Conservation (phyloP, 2,329 filamentous ascomycete species). For the Colletotrichum endophyticum region DNA sequence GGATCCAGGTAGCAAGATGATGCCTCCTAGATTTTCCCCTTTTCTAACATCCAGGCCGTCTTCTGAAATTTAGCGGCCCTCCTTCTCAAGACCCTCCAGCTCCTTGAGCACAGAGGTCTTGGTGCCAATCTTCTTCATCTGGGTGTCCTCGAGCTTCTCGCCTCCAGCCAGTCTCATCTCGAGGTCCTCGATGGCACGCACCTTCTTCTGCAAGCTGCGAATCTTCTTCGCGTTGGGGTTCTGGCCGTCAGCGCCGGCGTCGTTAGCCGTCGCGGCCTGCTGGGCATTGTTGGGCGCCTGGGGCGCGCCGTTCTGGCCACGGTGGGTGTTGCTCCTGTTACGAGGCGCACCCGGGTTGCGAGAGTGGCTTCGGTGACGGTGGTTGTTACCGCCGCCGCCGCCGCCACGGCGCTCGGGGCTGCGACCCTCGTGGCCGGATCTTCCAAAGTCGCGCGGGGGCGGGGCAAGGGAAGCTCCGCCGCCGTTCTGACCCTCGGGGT, state of each 20-base stretch:
- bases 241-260: slow-evolving; percentile 49
- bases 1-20: background rate
- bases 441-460: slow-evolving; percentile 37
- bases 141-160: slow-evolving; percentile 97
- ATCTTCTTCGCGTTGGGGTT: slow-evolving; percentile 93
- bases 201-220: slow-evolving; percentile 92
- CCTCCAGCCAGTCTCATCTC: slow-evolving; percentile 95
- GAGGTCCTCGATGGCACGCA: slow-evolving; percentile 94
- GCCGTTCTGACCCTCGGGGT: slow-evolving; percentile 48
- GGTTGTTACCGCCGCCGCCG: slow-evolving; percentile 27
- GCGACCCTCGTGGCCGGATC: slow-evolving; percentile 50
- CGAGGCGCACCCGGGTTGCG: slow-evolving; percentile 55
- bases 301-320: slow-evolving; percentile 32
- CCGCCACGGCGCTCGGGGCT: slow-evolving; percentile 69
- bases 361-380: slow-evolving; percentile 59
- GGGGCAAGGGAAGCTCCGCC: slow-evolving; percentile 53
- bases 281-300: slow-evolving; percentile 27
- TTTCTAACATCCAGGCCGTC: background rate
- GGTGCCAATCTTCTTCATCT: slow-evolving; percentile 97
- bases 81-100: slow-evolving; percentile 62
- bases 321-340: slow-evolving; percentile 56
- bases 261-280: slow-evolving; percentile 26
- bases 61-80: background rate
- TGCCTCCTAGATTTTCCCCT: background rate
- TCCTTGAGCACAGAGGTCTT: slow-evolving; percentile 86